A percentile compares a stretch with the other conserved stretches of the same genome.
Evolutionary conservation across 2,329 filamentous ascomycete species (phyloP).

Genomic region (Acarospora socialis): DNA sequence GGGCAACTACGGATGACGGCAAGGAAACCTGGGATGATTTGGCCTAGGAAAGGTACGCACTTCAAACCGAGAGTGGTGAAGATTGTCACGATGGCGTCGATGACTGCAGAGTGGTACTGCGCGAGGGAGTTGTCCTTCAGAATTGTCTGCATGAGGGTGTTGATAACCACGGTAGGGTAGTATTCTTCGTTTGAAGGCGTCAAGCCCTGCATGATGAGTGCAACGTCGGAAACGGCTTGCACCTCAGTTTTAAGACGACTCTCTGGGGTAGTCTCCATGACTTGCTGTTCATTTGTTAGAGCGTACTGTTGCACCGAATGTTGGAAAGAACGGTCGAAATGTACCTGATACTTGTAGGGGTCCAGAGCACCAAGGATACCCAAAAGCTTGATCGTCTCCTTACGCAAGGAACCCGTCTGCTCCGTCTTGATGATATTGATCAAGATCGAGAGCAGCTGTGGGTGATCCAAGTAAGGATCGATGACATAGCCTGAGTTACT

Average conservation of each 20-base stretch:
- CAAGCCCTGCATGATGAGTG: constrained; percentile 91
- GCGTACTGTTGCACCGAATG: constrained; percentile 2
- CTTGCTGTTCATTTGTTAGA: constrained; percentile 39
- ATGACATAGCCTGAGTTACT: constrained; percentile 98
- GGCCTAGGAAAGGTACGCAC: constrained; percentile 84
- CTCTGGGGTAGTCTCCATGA: constrained; percentile 70
- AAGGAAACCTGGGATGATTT: constrained; percentile 89
- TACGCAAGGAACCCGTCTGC: constrained; percentile 68
- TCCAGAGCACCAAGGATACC: constrained; percentile 90
- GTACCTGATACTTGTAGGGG: constrained; percentile 79
- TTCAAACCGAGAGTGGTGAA: constrained; percentile 93
- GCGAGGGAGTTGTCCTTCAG: constrained; percentile 79
- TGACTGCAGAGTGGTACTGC: constrained; percentile 83
- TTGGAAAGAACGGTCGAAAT: constrained; percentile 6
- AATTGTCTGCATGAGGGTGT: constrained; percentile 73
- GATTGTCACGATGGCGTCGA: constrained; percentile 97
- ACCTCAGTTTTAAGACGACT: constrained; percentile 54
- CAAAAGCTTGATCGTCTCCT: constrained; percentile 92
- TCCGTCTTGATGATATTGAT: constrained; percentile 92
- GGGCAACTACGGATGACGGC: constrained; percentile 74
- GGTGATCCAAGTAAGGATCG: constrained; percentile 86
- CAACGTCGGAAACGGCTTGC: constrained; percentile 75
- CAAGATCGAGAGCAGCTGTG: constrained; percentile 78
- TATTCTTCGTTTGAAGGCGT: constrained; percentile 97
- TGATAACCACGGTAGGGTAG: constrained; percentile 95